Percentiles rank a stretch among this genome's conserved stretches.
Conservation (phyloP, 208 protist species). For the Leishmania tarentolae region DNA sequence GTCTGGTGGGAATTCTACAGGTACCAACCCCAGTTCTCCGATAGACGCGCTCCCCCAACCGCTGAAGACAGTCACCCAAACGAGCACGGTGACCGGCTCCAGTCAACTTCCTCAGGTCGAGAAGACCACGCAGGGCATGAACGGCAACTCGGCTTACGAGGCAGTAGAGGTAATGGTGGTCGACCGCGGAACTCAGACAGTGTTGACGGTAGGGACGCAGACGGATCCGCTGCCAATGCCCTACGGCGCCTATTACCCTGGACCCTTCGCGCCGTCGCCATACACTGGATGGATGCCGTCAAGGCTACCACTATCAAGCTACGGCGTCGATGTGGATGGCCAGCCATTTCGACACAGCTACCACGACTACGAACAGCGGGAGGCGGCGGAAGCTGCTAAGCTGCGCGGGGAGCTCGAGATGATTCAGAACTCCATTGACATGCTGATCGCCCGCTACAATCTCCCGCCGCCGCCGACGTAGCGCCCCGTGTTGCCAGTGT, state of each 20-base stretch:
- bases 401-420: conserved; percentile 71
- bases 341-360: conserved; percentile 40
- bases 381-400: conserved; percentile 23
- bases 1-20: not conserved
- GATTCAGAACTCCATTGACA: conserved; percentile 84
- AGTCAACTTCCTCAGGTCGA: conserved; percentile 30
- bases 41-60: not conserved
- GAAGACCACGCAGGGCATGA: conserved; percentile 22
- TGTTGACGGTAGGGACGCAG: conserved; percentile 64
- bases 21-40: not conserved
- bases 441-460: conserved; percentile 86
- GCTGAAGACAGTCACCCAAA: not conserved
- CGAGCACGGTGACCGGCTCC: conserved; percentile 17
- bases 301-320: not conserved
- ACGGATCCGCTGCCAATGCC: conserved; percentile 63
- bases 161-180: conserved; percentile 81
- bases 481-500: not conserved
- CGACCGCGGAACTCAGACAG: conserved; percentile 85
- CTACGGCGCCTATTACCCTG: conserved; percentile 18
- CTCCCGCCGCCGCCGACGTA: conserved; percentile 70
- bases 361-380: conserved; percentile 28
- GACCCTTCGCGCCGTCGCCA: conserved; percentile 19
- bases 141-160: conserved; percentile 27
- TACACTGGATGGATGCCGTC: conserved; percentile 10
- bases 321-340: conserved; percentile 31